phyloP scores from a whole-genome alignment of 805 yeast genomes.

The Diddensiella transvaalensis region DNA sequence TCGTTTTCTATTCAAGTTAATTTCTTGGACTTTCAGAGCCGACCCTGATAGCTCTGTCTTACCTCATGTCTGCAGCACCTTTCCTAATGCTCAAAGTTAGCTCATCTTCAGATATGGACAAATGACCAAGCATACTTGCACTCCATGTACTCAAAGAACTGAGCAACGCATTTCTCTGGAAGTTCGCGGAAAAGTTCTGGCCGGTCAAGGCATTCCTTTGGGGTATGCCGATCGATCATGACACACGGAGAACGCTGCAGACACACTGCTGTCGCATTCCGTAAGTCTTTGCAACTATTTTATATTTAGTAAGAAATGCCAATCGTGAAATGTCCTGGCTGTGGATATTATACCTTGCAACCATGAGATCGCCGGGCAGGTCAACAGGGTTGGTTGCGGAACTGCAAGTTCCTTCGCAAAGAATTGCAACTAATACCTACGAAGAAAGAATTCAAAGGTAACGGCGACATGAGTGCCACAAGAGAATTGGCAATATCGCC shows the following conservation, averaged over 20 bases:
- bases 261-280: conserved; percentile 93
- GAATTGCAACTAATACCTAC: no score
- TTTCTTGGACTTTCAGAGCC: conserved; percentile 14
- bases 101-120: background rate
- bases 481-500: conserved; percentile 14
- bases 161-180: conserved; percentile 85
- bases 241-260: conserved; percentile 96
- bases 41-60: no score
- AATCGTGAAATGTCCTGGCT: background rate
- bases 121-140: conserved; percentile 48
- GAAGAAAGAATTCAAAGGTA: no score
- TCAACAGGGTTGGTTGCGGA: no score
- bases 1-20: conserved; percentile 50
- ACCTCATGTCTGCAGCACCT: conserved; percentile 13
- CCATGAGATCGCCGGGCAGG: no score
- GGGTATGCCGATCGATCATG: conserved; percentile 81
- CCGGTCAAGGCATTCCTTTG: conserved; percentile 79
- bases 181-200: conserved; percentile 71
- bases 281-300: conserved; percentile 83
- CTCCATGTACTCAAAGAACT: conserved; percentile 79
- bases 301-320: no score
- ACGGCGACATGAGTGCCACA: background rate
- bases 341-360: conserved; percentile 19
- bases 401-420: no score
- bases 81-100: background rate